Base-by-base conservation (phyloP, 768 basidiomycete species). In the Termitomyces sp. region DNA sequence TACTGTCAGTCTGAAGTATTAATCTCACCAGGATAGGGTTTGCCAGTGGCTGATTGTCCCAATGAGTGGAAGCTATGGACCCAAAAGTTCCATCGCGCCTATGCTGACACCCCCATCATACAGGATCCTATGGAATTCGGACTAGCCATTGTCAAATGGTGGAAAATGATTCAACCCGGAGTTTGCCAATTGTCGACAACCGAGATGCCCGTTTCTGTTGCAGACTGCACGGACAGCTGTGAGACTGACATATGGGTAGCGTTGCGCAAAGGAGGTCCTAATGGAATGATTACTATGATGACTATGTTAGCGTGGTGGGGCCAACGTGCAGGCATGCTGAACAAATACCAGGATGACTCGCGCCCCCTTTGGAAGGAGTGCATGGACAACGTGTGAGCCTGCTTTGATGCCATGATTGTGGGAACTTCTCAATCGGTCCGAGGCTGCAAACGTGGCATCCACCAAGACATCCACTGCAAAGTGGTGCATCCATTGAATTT, bases 1-100 rank as follows among this genome's bases (percentile, higher is more conserved):
- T 46, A 45, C 13, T 13, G 5, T 15, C 3, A 3, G 38, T 43
- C n/a, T n/a, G n/a, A 22, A 7, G 40, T 18, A 22, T 41, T 41
- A 16, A 18, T 23, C 12, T 41, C 9, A 20, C 40, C 40, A 12
- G 12, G 22, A 16, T 12, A 52, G 41, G 50, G 50, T 22, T n/a
- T 52, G 10, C 41, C 31, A 2, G 50, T 42, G 25, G 35, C 33
- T 25, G 22, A 33, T 0, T 42, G 44, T 16, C 58, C 61, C 11
- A 32, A 59, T n/a, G 61, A 62, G 38, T 62, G 61, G 61, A 50
- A 41, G 3, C 47, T 50, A 39, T 63, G 61, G 61, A 53, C 56
- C 49, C 18, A 40, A 41, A 18, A n/a, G n/a, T 29, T 36, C 2
- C 38, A 47, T 7, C 52, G 54, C 23, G 20, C 47, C 12, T 60